phyloP scores from a whole-genome alignment of 2,329 filamentous ascomycete genomes.

The Tetracladium maxilliforme region DNA sequence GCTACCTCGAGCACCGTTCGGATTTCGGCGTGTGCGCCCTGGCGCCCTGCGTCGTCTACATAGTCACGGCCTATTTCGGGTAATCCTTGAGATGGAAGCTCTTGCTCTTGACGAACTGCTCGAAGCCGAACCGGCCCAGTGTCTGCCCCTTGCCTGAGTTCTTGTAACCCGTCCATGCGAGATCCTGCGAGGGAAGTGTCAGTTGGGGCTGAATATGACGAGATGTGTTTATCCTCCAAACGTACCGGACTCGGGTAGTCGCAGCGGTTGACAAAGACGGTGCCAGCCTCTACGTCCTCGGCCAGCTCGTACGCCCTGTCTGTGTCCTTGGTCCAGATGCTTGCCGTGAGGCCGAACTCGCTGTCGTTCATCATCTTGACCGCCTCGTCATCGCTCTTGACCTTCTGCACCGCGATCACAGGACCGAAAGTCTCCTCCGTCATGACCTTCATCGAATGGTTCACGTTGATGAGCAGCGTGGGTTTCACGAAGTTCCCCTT shows the following conservation, averaged over 20 bases:
- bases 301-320: conserved; percentile 60
- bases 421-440: conserved; percentile 91
- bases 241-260: conserved; percentile 85
- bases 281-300: conserved; percentile 77
- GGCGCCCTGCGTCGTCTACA: too few species aligned
- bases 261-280: conserved; percentile 89
- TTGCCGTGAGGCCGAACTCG: conserved; percentile 88
- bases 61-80: conserved; percentile 45
- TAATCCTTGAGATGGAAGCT: conserved; percentile 86
- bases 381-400: conserved; percentile 68
- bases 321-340: conserved; percentile 89
- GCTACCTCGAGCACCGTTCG: too few species aligned
- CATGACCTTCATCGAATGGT: conserved; percentile 79
- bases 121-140: conserved; percentile 79
- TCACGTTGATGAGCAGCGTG: conserved; percentile 64
- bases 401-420: conserved; percentile 80
- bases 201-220: conserved; percentile 7
- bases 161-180: conserved; percentile 98
- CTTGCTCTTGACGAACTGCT: conserved; percentile 93
- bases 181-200: conserved; percentile 40
- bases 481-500: conserved; percentile 83
- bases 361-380: conserved; percentile 84
- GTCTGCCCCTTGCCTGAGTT: conserved; percentile 89
- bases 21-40: too few species aligned
- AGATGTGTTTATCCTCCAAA: too few species aligned